Percentiles rank a stretch among this genome's conserved stretches.
Evolutionary conservation across 139 green algal species (phyloP).

Genomic region (Trebouxia sp.): DNA sequence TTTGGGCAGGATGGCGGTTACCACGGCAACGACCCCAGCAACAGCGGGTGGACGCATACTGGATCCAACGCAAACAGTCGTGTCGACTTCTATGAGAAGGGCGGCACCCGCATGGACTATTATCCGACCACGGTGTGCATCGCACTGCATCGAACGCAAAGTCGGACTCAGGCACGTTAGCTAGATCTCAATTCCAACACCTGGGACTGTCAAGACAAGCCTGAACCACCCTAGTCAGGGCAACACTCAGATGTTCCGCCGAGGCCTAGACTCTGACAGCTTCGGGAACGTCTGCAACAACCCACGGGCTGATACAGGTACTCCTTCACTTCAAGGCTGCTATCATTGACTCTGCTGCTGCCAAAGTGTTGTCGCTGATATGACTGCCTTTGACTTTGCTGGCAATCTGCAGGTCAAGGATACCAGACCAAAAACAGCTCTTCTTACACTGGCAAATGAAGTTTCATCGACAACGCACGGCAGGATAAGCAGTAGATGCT

Average conservation of each 20-base stretch:
- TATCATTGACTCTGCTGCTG: not conserved
- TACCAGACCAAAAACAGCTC: constrained; percentile 40
- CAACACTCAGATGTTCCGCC: constrained; percentile 52
- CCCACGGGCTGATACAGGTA: constrained; percentile 41
- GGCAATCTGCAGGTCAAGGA: constrained; percentile 34
- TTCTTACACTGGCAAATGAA: constrained; percentile 24
- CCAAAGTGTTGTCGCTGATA: too few species aligned
- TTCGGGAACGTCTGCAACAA: constrained; percentile 42
- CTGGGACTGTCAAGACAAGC: constrained; percentile 47
- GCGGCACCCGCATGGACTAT: constrained; percentile 29
- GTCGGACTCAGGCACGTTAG: not conserved
- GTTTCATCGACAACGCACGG: too few species aligned
- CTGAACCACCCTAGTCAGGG: constrained; percentile 49
- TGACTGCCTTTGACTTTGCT: not conserved
- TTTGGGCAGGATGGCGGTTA: not conserved
- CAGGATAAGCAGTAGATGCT: too few species aligned
- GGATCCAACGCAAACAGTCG: constrained; percentile 13
- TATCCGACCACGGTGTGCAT: constrained; percentile 28
- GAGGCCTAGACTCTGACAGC: constrained; percentile 26
- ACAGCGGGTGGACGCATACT: constrained; percentile 21
- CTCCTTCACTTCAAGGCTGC: too few species aligned
- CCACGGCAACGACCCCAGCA: not conserved
- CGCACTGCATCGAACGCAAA: not conserved
- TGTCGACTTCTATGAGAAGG: constrained; percentile 26
- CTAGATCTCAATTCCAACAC: too few species aligned